A percentile compares a stretch with the other conserved stretches of the same genome.
Conservation (phyloP, 305 asterid genomes). For the Stenogyne calaminthoides region DNA sequence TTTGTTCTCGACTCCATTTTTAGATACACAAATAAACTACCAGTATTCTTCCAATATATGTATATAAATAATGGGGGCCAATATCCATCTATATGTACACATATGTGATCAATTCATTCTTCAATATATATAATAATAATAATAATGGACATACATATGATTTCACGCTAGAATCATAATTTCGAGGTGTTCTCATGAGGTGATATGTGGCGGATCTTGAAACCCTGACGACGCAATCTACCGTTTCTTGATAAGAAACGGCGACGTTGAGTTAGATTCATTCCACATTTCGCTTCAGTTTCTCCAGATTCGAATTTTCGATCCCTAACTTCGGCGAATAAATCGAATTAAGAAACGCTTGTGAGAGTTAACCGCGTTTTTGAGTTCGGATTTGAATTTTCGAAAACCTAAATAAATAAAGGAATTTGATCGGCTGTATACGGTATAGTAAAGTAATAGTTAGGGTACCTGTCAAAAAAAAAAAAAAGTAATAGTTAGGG, state of each 20-base stretch:
- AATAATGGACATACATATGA: conserved; percentile 26
- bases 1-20: too few species aligned
- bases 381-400: conserved; percentile 23
- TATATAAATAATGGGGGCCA: too few species aligned
- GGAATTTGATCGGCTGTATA: conserved; percentile 9
- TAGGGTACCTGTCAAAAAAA: too few species aligned
- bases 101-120: background rate
- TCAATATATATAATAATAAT: too few species aligned
- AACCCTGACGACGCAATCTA: conserved; percentile 30
- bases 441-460: conserved; percentile 10
- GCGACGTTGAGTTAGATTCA: conserved; percentile 27
- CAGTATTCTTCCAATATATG: background rate
- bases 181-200: background rate
- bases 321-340: conserved; percentile 17
- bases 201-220: conserved; percentile 40
- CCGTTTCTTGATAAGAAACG: conserved; percentile 36
- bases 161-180: conserved; percentile 2
- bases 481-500: too few species aligned
- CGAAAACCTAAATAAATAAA: background rate
- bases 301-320: conserved; percentile 22
- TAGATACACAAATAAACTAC: conserved; percentile 3
- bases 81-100: conserved; percentile 7
- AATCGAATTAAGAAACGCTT: conserved; percentile 15
- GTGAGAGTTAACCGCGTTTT: conserved; percentile 12
- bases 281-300: conserved; percentile 32